A percentile compares a stretch with the other conserved stretches of the same genome.
Conservation (phyloP, 129 eudicot genomes). For the Chrysanthemum lavandulifolium region DNA sequence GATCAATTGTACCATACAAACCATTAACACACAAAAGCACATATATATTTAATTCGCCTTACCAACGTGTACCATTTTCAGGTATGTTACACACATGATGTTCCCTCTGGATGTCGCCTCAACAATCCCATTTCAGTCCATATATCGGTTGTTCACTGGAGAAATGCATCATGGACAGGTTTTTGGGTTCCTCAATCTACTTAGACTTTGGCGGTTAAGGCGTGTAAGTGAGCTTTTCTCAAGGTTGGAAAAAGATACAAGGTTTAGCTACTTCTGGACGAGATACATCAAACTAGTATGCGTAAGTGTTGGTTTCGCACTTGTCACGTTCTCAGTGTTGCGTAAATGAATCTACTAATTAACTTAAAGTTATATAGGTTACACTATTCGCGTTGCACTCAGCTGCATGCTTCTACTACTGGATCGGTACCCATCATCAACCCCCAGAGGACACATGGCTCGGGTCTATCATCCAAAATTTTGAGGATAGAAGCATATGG, state of each 20-base stretch:
- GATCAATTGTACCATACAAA: neutral
- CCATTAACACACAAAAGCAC: neutral
- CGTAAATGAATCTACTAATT: neutral
- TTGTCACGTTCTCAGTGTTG: neutral
- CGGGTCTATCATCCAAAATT: conserved; percentile 46
- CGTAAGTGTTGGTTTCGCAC: conserved; percentile 33
- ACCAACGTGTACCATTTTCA: conserved; percentile 11
- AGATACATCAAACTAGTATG: conserved; percentile 62
- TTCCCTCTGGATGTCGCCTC: conserved; percentile 88
- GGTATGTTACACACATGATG: conserved; percentile 65
- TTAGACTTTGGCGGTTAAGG: conserved; percentile 81
- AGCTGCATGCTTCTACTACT: conserved; percentile 75
- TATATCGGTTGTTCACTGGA: conserved; percentile 53
- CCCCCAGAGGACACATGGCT: conserved; percentile 59
- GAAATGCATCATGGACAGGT: conserved; percentile 40
- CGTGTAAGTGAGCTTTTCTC: conserved; percentile 86
- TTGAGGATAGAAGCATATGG: conserved; percentile 65
- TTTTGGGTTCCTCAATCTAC: conserved; percentile 79
- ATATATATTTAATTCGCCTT: neutral
- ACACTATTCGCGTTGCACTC: conserved; percentile 74
- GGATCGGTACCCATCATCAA: conserved; percentile 66
- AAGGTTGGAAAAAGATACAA: conserved; percentile 87
- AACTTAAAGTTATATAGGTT: conserved; percentile 41
- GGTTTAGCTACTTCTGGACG: conserved; percentile 87
- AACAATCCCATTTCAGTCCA: conserved; percentile 67